A percentile compares a stretch with the other conserved stretches of the same genome.
Conservation (phyloP, 2,329 filamentous ascomycete genomes). For the Ampelomyces quisqualis region DNA sequence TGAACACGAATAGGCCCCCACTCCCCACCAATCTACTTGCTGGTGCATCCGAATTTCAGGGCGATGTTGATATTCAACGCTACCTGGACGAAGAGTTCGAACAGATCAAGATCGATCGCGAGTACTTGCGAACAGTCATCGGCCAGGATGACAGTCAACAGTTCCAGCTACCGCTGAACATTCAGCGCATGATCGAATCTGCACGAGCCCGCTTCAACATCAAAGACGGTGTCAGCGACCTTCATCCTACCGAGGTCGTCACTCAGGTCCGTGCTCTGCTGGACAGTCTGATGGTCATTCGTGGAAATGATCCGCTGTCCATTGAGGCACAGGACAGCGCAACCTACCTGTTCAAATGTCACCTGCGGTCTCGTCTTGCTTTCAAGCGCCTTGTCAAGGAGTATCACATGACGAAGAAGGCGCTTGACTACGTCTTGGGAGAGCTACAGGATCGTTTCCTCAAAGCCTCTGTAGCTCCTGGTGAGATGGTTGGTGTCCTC, state of each 20-base stretch:
- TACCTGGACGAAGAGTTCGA: slow-evolving; percentile 89
- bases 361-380: slow-evolving; percentile 82
- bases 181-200: slow-evolving; percentile 85
- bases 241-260: slow-evolving; percentile 85
- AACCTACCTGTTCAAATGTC: slow-evolving; percentile 87
- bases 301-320: slow-evolving; percentile 79
- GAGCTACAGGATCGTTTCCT: slow-evolving; percentile 88
- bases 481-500: slow-evolving; percentile 98
- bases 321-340: slow-evolving; percentile 83
- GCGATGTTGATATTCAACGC: slow-evolving; percentile 83
- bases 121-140: slow-evolving; percentile 66
- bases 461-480: slow-evolving; percentile 80
- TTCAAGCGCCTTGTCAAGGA: slow-evolving; percentile 90
- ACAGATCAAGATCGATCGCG: slow-evolving; percentile 70
- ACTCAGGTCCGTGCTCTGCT: slow-evolving; percentile 74
- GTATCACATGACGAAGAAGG: slow-evolving; percentile 83
- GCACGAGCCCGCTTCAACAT: slow-evolving; percentile 90
- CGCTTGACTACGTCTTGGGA: slow-evolving; percentile 88
- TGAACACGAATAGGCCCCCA: slow-evolving; percentile 66
- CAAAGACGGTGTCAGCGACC: slow-evolving; percentile 76
- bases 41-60: slow-evolving; percentile 80
- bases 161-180: slow-evolving; percentile 90
- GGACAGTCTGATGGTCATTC: slow-evolving; percentile 78
- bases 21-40: slow-evolving; percentile 74
- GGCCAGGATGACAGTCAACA: slow-evolving; percentile 74